Evolutionary conservation across 345 rosid species (phyloP).

Genomic region (Eucalyptus pauciflora): DNA sequence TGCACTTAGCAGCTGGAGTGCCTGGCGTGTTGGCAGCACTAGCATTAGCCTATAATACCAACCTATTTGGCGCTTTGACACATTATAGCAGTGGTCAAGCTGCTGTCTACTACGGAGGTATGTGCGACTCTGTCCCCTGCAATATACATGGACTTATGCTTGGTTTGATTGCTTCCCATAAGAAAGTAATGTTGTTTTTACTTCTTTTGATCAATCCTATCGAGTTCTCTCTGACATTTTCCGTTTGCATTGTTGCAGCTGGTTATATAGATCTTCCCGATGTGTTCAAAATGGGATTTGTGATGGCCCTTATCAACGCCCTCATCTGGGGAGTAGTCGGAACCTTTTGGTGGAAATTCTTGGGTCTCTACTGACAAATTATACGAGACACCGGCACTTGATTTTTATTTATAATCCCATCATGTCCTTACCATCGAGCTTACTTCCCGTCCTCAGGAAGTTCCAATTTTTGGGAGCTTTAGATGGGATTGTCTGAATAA

Average conservation of each 20-base stretch:
- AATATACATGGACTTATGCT: background rate
- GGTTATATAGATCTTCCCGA: constrained; percentile 87
- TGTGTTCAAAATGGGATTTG: constrained; percentile 74
- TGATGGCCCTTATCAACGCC: constrained; percentile 68
- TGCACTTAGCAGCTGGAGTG: constrained; percentile 90
- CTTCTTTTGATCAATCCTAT: background rate
- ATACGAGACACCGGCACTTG: background rate
- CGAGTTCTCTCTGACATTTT: background rate
- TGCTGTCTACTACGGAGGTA: constrained; percentile 96
- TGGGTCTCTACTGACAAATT: constrained; percentile 66
- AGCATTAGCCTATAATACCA: constrained; percentile 85
- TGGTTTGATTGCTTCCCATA: background rate
- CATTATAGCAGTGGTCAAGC: constrained; percentile 99
- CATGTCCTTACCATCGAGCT: background rate
- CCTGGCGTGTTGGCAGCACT: constrained; percentile 70
- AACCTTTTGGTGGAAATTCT: constrained; percentile 92
- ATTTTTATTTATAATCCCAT: background rate
- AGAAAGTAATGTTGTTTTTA: background rate
- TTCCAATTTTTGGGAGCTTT: background rate
- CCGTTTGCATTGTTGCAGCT: constrained; percentile 29
- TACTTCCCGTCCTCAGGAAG: background rate
- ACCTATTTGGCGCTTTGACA: constrained; percentile 90
- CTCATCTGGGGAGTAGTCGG: constrained; percentile 75
- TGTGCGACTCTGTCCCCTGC: background rate
- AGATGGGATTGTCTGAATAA: background rate